phyloP scores from a whole-genome alignment of 331 rosid species.

The Rosa hybrid region DNA sequence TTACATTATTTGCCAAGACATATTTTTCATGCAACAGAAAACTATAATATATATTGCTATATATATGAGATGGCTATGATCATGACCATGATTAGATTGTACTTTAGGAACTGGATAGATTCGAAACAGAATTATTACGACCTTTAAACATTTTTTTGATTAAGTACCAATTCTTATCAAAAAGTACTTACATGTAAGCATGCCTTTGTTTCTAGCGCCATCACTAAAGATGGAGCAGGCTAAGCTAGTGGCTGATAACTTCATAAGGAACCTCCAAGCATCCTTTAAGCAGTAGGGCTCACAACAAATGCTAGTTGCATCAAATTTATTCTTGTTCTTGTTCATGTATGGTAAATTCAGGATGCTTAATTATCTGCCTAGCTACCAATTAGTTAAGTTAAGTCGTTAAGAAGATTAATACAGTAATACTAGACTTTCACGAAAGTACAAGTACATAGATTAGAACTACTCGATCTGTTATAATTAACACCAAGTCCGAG shows the following conservation, averaged over 20 bases:
- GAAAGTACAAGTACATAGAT: neutral
- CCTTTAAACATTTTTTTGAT: too few relatives aligned
- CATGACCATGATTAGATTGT: neutral
- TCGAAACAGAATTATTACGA: neutral
- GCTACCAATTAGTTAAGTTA: neutral
- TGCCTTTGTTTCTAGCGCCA: neutral
- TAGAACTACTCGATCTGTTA: neutral
- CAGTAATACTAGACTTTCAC: slow-evolving; percentile 24
- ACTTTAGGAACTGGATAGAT: neutral
- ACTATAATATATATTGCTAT: too few relatives aligned
- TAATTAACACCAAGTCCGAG: neutral
- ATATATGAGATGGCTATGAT: too few relatives aligned
- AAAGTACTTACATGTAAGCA: neutral
- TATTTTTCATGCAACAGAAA: too few relatives aligned
- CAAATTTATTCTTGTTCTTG: neutral
- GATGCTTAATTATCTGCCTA: neutral
- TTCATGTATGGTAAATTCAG: neutral
- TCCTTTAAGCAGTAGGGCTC: neutral
- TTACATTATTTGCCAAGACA: too few relatives aligned
- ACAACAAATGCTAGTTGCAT: neutral
- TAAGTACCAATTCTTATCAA: too few relatives aligned
- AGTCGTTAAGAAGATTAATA: neutral
- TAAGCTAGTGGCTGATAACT: neutral
- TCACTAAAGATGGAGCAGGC: too few relatives aligned
- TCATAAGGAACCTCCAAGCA: neutral